Evolutionary conservation across 2,329 filamentous ascomycete species (phyloP).

Genomic region (Scedosporium dehoogii): DNA sequence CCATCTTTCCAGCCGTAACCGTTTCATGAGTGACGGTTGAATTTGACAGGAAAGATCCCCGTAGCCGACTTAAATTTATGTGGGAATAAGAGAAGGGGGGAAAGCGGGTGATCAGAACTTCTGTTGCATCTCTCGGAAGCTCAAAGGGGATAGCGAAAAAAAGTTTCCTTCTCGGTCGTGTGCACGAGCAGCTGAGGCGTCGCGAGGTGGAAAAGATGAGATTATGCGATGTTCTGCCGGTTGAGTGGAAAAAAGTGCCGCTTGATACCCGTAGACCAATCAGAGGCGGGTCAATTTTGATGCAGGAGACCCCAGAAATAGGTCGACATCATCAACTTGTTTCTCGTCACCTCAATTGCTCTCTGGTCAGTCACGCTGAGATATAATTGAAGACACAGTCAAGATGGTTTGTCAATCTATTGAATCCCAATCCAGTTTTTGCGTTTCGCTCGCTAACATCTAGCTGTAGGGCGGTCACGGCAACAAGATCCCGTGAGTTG

Average conservation of each 20-base stretch:
- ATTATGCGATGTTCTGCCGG: slow-evolving; percentile 4
- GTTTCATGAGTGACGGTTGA: slow-evolving; percentile 7
- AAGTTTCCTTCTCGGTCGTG: slow-evolving; percentile 4
- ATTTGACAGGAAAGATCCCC: background rate
- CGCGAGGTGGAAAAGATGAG: background rate
- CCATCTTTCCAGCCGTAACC: slow-evolving; percentile 10
- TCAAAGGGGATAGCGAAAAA: slow-evolving; percentile 3
- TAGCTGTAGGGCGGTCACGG: slow-evolving; percentile 46
- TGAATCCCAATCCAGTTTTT: background rate
- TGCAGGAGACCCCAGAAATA: background rate
- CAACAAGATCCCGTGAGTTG: slow-evolving; percentile 45
- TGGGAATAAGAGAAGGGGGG: background rate
- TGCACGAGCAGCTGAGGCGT: background rate
- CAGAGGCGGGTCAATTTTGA: slow-evolving; percentile 1
- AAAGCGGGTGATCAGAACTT: slow-evolving; percentile 1
- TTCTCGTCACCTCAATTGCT: background rate
- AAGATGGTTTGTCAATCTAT: slow-evolving; percentile 43
- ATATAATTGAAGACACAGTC: slow-evolving; percentile 15
- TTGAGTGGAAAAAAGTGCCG: background rate
- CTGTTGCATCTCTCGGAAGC: background rate
- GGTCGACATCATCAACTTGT: background rate
- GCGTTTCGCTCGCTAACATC: background rate
- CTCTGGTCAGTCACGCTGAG: background rate
- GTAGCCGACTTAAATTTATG: slow-evolving; percentile 5
- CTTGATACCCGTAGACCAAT: background rate